Percentiles rank a stretch among this genome's conserved stretches.
Evolutionary conservation across 2,329 filamentous ascomycete genomes (phyloP).

Genomic region (Blastomyces silverae): DNA sequence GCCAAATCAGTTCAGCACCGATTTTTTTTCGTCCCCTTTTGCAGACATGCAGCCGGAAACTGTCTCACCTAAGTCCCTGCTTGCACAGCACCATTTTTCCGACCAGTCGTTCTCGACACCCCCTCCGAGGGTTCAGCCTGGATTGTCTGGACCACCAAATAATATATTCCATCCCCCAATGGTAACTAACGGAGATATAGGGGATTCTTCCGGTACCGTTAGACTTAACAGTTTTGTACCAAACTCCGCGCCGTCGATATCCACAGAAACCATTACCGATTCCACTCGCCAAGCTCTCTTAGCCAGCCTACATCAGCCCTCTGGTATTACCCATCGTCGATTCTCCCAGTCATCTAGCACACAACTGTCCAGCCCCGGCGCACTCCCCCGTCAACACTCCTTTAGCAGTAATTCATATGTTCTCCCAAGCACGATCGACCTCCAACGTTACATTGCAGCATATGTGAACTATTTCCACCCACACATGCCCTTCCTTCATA

Average conservation of each 20-base stretch:
- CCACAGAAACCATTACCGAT: conserved; percentile 60
- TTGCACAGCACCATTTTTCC: conserved; percentile 59
- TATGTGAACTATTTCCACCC: conserved; percentile 92
- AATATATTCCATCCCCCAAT: conserved; percentile 46
- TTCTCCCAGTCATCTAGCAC: conserved; percentile 54
- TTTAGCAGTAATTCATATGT: conserved; percentile 30
- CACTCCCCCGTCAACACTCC: conserved; percentile 30
- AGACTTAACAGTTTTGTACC: conserved; percentile 48
- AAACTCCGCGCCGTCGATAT: conserved; percentile 54
- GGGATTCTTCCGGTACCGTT: conserved; percentile 15
- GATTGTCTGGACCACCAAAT: conserved; percentile 58
- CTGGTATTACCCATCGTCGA: conserved; percentile 49
- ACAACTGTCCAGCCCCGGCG: conserved; percentile 38
- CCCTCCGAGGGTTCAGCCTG: conserved; percentile 64
- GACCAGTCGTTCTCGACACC: conserved; percentile 75
- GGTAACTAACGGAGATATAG: conserved; percentile 35
- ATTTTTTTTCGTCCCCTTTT: conserved; percentile 68
- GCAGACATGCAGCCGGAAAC: conserved; percentile 65
- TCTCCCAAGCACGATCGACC: conserved; percentile 73
- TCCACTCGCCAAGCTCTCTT: conserved; percentile 58
- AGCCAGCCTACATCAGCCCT: conserved; percentile 53
- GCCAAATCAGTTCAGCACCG: conserved; percentile 63
- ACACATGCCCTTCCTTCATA: conserved; percentile 88
- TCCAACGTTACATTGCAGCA: conserved; percentile 82
- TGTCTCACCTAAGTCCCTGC: conserved; percentile 68